Evolutionary conservation across 306 rosid species (phyloP).

Genomic region (Acacia melanoxylon): DNA sequence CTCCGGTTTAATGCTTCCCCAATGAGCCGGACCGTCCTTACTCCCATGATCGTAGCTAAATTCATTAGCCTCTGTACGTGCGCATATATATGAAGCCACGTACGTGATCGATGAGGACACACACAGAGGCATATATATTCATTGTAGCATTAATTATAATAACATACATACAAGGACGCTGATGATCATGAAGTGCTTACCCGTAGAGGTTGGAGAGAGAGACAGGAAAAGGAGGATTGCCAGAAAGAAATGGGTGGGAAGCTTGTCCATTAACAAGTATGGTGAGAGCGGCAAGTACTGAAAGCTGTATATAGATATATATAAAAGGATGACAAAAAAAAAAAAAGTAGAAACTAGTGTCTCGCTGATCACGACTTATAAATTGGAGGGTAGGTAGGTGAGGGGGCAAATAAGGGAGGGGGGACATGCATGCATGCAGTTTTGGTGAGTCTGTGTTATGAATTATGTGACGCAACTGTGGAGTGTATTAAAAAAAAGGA

Average conservation of each 20-base stretch:
- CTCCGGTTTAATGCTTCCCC: constrained; percentile 50
- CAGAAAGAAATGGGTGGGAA: constrained; percentile 4
- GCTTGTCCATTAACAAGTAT: not conserved
- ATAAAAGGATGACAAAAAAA: too few species aligned
- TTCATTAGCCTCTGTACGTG: constrained; percentile 25
- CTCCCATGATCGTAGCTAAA: constrained; percentile 38
- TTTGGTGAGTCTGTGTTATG: not conserved
- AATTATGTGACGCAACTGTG: not conserved
- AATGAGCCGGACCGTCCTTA: constrained; percentile 40
- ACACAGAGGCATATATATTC: not conserved
- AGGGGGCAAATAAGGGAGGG: not conserved
- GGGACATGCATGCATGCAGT: not conserved
- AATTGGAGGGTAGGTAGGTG: not conserved
- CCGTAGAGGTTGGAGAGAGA: constrained; percentile 25
- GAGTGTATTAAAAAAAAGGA: not conserved
- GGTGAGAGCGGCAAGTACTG: not conserved
- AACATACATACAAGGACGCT: not conserved
- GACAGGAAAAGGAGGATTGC: constrained; percentile 21
- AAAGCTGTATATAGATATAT: not conserved
- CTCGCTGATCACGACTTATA: not conserved
- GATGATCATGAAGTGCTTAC: constrained; percentile 10
- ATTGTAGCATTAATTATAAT: not conserved
- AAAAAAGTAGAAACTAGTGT: too few species aligned
- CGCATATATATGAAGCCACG: not conserved
- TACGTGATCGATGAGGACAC: not conserved